phyloP scores from a whole-genome alignment of 306 rosid species.

The Lathyrus tuberosus region DNA sequence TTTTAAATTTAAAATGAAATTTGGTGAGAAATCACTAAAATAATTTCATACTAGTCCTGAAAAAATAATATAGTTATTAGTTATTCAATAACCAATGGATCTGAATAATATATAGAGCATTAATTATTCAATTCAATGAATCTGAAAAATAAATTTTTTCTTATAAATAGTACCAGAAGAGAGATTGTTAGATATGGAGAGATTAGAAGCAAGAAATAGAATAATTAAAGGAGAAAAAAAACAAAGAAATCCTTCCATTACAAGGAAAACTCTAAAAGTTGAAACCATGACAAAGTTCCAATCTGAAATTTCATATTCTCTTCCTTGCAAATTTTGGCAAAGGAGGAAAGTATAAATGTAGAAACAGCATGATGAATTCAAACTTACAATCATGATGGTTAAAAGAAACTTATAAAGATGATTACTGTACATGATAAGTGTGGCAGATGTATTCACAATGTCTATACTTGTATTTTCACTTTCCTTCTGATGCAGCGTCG shows the following conservation, averaged over 20 bases:
- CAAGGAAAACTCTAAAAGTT: slow-evolving; percentile 38
- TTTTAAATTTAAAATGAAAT: no score
- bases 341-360: slow-evolving; percentile 15
- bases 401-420: slow-evolving; percentile 44
- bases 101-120: no score
- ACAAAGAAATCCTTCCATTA: slow-evolving; percentile 1
- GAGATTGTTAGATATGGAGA: no score
- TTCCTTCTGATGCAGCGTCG: slow-evolving; percentile 56
- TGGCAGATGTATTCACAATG: slow-evolving; percentile 63
- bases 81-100: no score
- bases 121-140: no score
- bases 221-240: neutral
- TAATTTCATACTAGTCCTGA: no score
- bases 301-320: slow-evolving; percentile 40
- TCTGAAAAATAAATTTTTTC: no score
- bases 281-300: slow-evolving; percentile 38
- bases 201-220: no score
- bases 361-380: slow-evolving; percentile 41
- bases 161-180: no score
- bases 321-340: slow-evolving; percentile 36
- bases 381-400: slow-evolving; percentile 42
- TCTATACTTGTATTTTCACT: slow-evolving; percentile 40
- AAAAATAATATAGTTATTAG: no score
- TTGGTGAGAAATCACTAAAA: no score
- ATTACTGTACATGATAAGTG: slow-evolving; percentile 51